phyloP scores from a whole-genome alignment of 2,329 filamentous ascomycete genomes.

The Aspergillus carbonarius region DNA sequence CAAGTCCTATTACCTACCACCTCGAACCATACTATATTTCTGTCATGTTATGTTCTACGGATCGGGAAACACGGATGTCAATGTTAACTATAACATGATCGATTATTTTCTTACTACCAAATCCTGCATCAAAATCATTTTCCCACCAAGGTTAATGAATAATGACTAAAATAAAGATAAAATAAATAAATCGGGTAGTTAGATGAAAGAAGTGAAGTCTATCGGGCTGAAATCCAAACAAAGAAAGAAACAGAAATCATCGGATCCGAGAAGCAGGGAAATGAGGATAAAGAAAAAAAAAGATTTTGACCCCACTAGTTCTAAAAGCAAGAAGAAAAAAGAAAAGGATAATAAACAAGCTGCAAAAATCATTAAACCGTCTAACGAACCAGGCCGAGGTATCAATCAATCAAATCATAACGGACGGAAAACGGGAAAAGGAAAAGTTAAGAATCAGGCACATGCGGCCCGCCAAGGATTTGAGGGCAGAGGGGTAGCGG shows the following conservation, averaged over 20 bases:
- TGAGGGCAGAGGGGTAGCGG: conserved; percentile 3
- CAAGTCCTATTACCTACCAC: no score
- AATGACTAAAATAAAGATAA: background rate
- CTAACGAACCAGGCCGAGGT: conserved; percentile 24
- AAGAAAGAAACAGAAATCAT: background rate
- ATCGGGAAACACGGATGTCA: no score
- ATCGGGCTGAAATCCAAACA: conserved; percentile 4
- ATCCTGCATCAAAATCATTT: background rate
- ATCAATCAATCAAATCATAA: conserved; percentile 14
- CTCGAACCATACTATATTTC: background rate
- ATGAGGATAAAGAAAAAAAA: background rate
- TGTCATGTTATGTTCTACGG: background rate
- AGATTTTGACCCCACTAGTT: background rate
- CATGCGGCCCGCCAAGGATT: conserved; percentile 9
- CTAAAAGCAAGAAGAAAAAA: background rate
- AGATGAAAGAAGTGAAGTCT: conserved; percentile 5
- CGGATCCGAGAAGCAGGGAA: background rate
- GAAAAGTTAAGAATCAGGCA: background rate
- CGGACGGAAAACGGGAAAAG: background rate
- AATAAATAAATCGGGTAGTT: background rate
- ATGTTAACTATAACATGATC: background rate
- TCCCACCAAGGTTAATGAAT: background rate
- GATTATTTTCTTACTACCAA: background rate
- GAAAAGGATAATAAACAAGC: conserved; percentile 4
- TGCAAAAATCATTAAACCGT: conserved; percentile 18